phyloP scores from a whole-genome alignment of 2,329 filamentous ascomycete species.

The Hypoxylon sp. region DNA sequence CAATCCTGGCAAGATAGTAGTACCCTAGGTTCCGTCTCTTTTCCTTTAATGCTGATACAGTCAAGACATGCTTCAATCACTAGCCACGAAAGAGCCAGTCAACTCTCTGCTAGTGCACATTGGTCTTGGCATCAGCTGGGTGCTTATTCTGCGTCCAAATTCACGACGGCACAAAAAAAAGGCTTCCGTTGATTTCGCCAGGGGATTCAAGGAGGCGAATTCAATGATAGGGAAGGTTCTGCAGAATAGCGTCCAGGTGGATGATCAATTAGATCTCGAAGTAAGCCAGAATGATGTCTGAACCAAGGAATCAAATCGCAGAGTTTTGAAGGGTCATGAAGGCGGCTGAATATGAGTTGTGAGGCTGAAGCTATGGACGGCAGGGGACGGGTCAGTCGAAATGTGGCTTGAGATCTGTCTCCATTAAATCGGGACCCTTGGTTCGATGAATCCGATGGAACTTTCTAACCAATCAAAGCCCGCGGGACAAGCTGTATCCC shows the following conservation, averaged over 20 bases:
- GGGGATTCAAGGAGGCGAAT: neutral
- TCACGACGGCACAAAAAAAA: neutral
- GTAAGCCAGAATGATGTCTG: neutral
- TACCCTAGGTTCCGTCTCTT: neutral
- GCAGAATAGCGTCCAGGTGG: neutral
- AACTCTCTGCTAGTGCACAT: neutral
- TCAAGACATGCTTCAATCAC: neutral
- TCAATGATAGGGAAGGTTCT: neutral
- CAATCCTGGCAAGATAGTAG: neutral
- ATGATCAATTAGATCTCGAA: neutral
- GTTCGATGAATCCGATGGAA: neutral
- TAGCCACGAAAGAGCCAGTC: neutral
- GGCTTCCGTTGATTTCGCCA: neutral
- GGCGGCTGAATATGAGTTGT: constrained; percentile 10
- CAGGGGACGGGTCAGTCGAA: neutral
- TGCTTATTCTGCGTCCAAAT: neutral
- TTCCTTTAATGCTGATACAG: neutral
- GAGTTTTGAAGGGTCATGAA: constrained; percentile 6
- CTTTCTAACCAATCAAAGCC: constrained; percentile 14
- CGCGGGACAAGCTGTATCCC: neutral
- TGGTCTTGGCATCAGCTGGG: neutral
- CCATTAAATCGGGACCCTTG: constrained; percentile 1
- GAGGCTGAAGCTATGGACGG: constrained; percentile 12
- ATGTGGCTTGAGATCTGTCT: constrained; percentile 19
- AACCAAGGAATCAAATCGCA: neutral